phyloP scores from a whole-genome alignment of 352 stramenopile genomes.

The Pythium angustatum region DNA sequence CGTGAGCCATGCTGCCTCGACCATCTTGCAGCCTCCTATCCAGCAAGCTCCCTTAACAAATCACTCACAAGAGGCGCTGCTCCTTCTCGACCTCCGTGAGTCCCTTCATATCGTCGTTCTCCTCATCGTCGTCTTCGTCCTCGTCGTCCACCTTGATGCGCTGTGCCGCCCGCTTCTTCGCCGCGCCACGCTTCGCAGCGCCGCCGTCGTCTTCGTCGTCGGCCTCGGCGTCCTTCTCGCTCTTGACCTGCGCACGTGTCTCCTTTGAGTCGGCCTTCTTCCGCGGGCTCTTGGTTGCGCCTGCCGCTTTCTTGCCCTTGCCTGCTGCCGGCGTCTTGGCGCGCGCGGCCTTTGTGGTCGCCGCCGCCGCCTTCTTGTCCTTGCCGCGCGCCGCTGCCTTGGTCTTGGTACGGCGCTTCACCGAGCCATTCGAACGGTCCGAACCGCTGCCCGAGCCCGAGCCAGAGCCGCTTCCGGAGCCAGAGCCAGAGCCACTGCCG shows the following conservation, averaged over 20 bases:
- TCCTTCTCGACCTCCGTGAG: constrained; percentile 89
- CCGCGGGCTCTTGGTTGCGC: constrained; percentile 24
- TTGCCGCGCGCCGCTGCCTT: constrained; percentile 4
- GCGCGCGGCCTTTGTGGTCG: constrained; percentile 44
- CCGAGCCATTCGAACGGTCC: constrained; percentile 37
- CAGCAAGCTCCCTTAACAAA: too few species aligned
- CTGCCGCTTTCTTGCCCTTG: constrained; percentile 29
- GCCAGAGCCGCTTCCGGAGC: constrained; percentile 23
- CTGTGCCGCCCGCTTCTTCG: constrained; percentile 36
- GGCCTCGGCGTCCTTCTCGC: constrained; percentile 52
- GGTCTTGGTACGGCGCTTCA: constrained; percentile 35
- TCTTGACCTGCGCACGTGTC: constrained; percentile 40
- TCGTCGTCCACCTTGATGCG: constrained; percentile 41
- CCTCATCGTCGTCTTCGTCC: constrained; percentile 52
- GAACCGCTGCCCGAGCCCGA: constrained; percentile 35
- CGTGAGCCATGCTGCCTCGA: too few species aligned
- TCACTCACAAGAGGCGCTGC: constrained; percentile 68
- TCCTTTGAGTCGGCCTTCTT: constrained; percentile 39
- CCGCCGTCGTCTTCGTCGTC: constrained; percentile 53
- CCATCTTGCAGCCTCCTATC: too few species aligned
- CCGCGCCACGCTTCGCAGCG: constrained; percentile 22
- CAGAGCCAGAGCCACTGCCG: constrained; percentile 33
- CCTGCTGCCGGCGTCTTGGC: constrained; percentile 31
- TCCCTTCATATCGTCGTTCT: constrained; percentile 63
- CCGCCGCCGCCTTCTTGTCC: constrained; percentile 35